A percentile compares a stretch with the other conserved stretches of the same genome.
phyloP scores from a whole-genome alignment of 192 early-diverging fungal species.

The Rhizoclosmatium sp. region DNA sequence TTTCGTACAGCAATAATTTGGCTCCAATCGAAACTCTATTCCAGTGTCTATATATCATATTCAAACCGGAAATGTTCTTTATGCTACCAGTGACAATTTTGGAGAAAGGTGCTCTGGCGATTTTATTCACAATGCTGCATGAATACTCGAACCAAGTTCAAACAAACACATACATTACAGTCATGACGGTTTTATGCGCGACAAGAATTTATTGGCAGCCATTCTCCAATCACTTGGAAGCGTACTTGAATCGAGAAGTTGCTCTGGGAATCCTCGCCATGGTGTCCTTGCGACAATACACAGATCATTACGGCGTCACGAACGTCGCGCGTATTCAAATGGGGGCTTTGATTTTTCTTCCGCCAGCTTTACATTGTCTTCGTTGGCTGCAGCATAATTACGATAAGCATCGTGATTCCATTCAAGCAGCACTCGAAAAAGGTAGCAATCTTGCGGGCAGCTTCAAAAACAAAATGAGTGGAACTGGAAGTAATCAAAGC shows the following conservation, averaged over 20 bases:
- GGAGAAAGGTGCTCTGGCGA: slow-evolving; percentile 31
- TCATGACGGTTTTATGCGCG: slow-evolving; percentile 24
- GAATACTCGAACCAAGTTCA: slow-evolving; percentile 8
- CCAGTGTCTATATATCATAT: slow-evolving; percentile 31
- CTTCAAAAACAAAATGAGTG: no score
- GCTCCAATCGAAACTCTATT: slow-evolving; percentile 24
- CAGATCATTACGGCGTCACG: not conserved
- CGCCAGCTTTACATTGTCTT: slow-evolving; percentile 7
- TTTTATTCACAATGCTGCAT: slow-evolving; percentile 24
- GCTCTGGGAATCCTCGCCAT: slow-evolving; percentile 25
- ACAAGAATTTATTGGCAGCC: slow-evolving; percentile 33
- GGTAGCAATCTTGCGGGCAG: not conserved
- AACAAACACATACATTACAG: slow-evolving; percentile 16
- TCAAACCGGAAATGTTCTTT: slow-evolving; percentile 31
- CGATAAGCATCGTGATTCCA: not conserved
- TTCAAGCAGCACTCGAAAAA: not conserved
- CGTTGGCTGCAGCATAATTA: slow-evolving; percentile 15
- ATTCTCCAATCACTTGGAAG: slow-evolving; percentile 29
- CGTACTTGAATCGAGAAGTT: slow-evolving; percentile 37
- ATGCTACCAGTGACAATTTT: slow-evolving; percentile 32
- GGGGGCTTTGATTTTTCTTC: slow-evolving; percentile 5
- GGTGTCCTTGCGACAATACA: slow-evolving; percentile 23
- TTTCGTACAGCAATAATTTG: slow-evolving; percentile 20
- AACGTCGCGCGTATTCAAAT: not conserved
- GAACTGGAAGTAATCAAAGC: no score